Base-by-base conservation (phyloP, 345 rosid species). In the Passiflora organensis region DNA sequence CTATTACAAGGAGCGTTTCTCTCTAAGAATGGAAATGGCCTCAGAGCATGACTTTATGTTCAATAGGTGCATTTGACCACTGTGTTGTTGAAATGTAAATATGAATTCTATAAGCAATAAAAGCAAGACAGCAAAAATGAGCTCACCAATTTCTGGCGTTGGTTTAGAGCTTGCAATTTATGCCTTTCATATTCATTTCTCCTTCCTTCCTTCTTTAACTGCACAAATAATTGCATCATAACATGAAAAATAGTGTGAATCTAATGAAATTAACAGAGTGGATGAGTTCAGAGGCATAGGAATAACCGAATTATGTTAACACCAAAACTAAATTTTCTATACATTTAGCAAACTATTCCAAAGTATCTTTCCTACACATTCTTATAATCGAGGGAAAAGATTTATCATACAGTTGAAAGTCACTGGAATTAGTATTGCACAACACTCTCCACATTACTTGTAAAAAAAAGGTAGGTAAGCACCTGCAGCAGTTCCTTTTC, bases 141-240 rank as follows among this genome's bases (percentile, higher is more conserved):
- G 51, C 71, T 75, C 64, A 89, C 96, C 99, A 86, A 61, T 80
- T 86, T 93, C 80, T 93, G 97, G 47, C 99, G 94, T 74, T 93
- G 97, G 72, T 93, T 89, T 59, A 93, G 60, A 69, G 97, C 80
- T 77, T 89, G 99, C 69, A 93, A 74, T 68, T 89, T 93, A 69
- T 93, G 99, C 78, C 97, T 85, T 80, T 93, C 99, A 66, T 86
- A 89, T 71, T 93, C 99, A 55, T 88, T 93, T 79, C 89, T 86
- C 59, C 99, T 76, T 59, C 97, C 99, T 66, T 93, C 97, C 76
- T 93, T 93, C 56, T 85, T 79, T 60, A 93, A 74, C 99, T 93
- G 85, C 60, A 60, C 41, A 53, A 20, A 66, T 71, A 73, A 25
- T 51, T 17, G 42, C 19, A 58, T 34, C 37, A 64, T 51, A 53